Evolutionary conservation across 2,329 filamentous ascomycete genomes (phyloP), one percentile per base, ranked within the genome.

Genomic region (Aulographum hederae): DNA sequence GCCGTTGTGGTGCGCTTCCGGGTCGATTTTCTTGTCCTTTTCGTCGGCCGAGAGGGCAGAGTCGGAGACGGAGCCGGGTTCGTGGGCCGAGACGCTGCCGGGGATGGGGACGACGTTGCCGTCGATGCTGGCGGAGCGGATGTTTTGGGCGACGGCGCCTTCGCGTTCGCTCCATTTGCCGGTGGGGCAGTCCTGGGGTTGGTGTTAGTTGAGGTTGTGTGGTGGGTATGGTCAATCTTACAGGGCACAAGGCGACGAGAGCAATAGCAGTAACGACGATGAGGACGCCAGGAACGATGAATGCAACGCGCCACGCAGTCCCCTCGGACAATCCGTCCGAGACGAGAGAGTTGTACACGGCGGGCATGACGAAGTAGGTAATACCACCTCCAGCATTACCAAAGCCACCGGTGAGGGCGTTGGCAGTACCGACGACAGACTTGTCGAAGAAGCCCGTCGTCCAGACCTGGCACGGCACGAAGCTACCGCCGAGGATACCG

Each of bases 371-470:
- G 27, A 28, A 28, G 27, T 91, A 92, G 2, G 84, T 92, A 41
- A 92, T 77, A 34, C 85, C 85, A 39, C 84, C 85, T 36, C 85
- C 84, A 17, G 80, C 69, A 43, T 92, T 93, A 32, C 84, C 85
- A 58, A 80, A 76, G 12, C 85, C 85, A 29, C 74, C 85, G 2
- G 82, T 76, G 12, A 93, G 55, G 3, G 81, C 77, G 47, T 93
- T 94, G 38, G 84, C 80, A 4, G 80, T 85, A 29, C 85, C 85
- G 15, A 93, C 78, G 17, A 93, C 66, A 44, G 85, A 89, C 60
- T 85, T 89, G 57, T 94, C 84, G 50, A 82, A 93, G 61, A 92
- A 93, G 0, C 76, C 81, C 0, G 82, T 93, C 6, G 77, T 80
- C 81, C 84, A 93, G 5, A 92, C 85, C 49, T 91, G 82, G 51